phyloP scores from a whole-genome alignment of 108 stramenopile genomes.

The Nannochloropsis salina region DNA sequence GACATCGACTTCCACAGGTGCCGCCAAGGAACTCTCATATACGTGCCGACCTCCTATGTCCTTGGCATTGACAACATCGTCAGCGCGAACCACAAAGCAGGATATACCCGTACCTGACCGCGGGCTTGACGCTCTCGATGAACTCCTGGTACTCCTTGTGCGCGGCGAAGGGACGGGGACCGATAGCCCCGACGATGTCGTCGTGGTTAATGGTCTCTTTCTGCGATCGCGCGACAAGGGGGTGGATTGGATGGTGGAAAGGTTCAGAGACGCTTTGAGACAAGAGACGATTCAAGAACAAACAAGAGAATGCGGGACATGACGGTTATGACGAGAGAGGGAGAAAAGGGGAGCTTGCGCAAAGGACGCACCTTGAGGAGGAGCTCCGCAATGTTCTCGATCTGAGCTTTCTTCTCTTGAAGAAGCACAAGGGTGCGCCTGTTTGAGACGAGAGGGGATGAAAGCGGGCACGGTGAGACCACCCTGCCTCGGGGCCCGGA shows the following conservation, averaged over 20 bases:
- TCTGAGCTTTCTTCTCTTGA: slow-evolving; percentile 65
- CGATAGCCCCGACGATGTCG: slow-evolving; percentile 80
- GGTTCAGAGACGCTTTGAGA: not conserved
- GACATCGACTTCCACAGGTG: too few relatives aligned
- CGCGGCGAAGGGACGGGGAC: slow-evolving; percentile 76
- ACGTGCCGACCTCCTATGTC: too few relatives aligned
- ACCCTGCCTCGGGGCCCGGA: too few relatives aligned
- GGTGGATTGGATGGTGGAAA: not conserved
- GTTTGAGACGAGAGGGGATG: not conserved
- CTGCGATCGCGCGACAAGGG: not conserved
- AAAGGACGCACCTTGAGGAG: slow-evolving; percentile 15
- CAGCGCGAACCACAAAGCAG: too few relatives aligned
- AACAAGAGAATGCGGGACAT: not conserved
- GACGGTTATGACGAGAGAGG: not conserved
- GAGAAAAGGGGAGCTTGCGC: not conserved
- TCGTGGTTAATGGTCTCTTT: slow-evolving; percentile 96
- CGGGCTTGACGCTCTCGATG: slow-evolving; percentile 42
- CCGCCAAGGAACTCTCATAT: too few relatives aligned
- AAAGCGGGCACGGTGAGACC: too few relatives aligned
- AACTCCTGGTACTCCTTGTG: slow-evolving; percentile 77
- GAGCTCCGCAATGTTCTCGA: slow-evolving; percentile 49
- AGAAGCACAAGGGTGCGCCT: slow-evolving; percentile 69
- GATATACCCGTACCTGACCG: not conserved
- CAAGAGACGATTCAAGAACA: not conserved
- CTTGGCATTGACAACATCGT: too few relatives aligned